Base-by-base conservation (phyloP, 78 protist genomes). In the Polysphondylium violaceum region DNA sequence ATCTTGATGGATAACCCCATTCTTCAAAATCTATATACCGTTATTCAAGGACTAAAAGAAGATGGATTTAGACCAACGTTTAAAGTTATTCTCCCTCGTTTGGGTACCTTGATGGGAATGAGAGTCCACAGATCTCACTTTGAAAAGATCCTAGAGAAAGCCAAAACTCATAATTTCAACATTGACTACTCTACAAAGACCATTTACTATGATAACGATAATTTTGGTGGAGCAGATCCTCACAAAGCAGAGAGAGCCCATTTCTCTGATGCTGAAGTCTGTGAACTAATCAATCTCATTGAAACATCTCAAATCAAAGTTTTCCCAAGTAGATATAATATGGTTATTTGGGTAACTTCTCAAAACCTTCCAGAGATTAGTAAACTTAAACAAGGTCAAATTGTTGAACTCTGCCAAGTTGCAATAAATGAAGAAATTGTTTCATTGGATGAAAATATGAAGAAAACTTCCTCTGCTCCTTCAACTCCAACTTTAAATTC, bases 51-150 rank as follows among this genome's bases (percentile, higher is more conserved):
- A 23, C 36, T 83, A 43, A 83, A 83, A 58, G 90, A 83, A 3
- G 90, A 83, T 58, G 90, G 90, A 5, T 83, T 83, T 31, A 29
- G 76, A 29, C 90, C 90, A 56, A 83, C 90, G 23, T 83, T 83
- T 41, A 83, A 83, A 44, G 90, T 83, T 3, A 83, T 83, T 29
- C 72, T 83, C 14, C 90, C 90, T 27, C 31, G 90, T n/a, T 65
- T 83, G 2, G 90, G 90, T 7, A 23, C 64, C 3, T 1, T 83
- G 43, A 69, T 83, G 90, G 78, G 90, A 56, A 25, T 83, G 68
- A 33, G 90, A 17, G 75, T 83, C 25, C 90, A 83, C 17, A 51
- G 90, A 36, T 41, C 81, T 2, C 79, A 67, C 63, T 83, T 83
- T 59, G 90, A 83, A 58, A 83, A 83, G 71, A 83, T 83, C 12